Conservation (phyloP, 2,329 filamentous ascomycete species). For the Claviceps africana region DNA sequence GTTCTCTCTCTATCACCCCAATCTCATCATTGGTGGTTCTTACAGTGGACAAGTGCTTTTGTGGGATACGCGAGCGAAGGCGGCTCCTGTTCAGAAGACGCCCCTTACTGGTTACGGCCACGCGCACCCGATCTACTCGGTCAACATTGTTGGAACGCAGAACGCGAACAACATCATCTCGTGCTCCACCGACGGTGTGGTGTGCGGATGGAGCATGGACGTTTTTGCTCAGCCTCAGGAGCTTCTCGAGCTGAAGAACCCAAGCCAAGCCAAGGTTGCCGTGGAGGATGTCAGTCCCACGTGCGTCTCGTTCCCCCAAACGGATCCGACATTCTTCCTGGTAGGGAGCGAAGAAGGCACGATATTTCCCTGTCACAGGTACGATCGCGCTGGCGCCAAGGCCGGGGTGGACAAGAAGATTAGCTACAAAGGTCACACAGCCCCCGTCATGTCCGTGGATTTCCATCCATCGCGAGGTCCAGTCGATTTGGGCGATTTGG, state of each 20-base stretch:
- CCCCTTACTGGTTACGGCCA: conserved; percentile 89
- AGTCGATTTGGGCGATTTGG: conserved; percentile 85
- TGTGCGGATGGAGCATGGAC: conserved; percentile 95
- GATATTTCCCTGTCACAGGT: conserved; percentile 92
- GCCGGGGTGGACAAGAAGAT: conserved; percentile 84
- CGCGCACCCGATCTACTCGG: conserved; percentile 89
- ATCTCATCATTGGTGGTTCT: conserved; percentile 86
- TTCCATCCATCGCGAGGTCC: conserved; percentile 90
- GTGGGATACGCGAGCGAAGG: conserved; percentile 88
- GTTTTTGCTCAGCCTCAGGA: conserved; percentile 97
- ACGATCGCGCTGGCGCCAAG: conserved; percentile 93
- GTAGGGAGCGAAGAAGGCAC: conserved; percentile 93
- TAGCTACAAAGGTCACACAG: conserved; percentile 78
- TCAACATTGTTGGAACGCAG: conserved; percentile 92
- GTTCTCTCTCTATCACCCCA: conserved; percentile 97
- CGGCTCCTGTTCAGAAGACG: conserved; percentile 86
- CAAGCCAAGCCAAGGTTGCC: conserved; percentile 57
- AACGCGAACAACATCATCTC: conserved; percentile 99
- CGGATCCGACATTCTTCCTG: conserved; percentile 94
- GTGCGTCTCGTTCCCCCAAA: conserved; percentile 85
- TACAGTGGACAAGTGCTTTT: conserved; percentile 94
- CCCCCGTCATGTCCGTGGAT: conserved; percentile 88
- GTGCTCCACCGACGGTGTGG: conserved; percentile 88
- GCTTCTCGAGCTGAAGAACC: conserved; percentile 74
- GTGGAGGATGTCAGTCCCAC: conserved; percentile 92